Base-by-base conservation (phyloP, 2,329 filamentous ascomycete genomes). In the Zasmidium citrigriseum region DNA sequence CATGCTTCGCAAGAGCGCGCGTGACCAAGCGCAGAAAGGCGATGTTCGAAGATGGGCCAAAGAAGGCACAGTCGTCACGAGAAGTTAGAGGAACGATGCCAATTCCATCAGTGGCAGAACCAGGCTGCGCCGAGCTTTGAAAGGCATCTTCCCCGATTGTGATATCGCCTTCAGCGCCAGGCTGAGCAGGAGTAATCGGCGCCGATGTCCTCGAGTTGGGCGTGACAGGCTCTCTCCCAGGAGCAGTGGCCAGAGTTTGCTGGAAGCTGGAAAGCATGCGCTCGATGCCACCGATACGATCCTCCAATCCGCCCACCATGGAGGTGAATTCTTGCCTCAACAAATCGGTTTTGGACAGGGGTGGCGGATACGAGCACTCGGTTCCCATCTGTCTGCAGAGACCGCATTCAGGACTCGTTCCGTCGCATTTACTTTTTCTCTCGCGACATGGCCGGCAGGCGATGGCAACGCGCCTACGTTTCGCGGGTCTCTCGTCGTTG, bases 21-120 rank as follows among this genome's bases (percentile, higher is more conserved):
- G 53, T 56, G n/a, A 60, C 58, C 10, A 50, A 29, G 18, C 54
- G 58, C n/a, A 60, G 27, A 21, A 60, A 60, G 11, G 58, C 53
- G 21, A 60, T 60, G 29, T 60, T 60, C n/a, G 54, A 60, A 16
- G 58, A 60, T n/a, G 58, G 58, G 9, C 58, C 58, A 18, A 60
- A 57, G 49, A 56, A 60, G 11, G 53, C 57, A 20, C 27, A 46
- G 11, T 50, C 45, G 11, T 60, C 53, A 12, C 54, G 41, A 3
- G 58, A 53, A 4, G 53, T 46, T 10, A 48, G 50, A 16, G 57
- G 57, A 16, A 57, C 54, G 16, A 57, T 60, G 11, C 53, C 53
- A n/a, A 57, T 54, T 16, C 52, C 58, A 51, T 56, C 58, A 12
- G 49, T 29, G 14, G 46, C 46, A 22, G 16, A 41, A 12, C 52